Evolutionary conservation across 257 asterid genomes (phyloP).

Genomic region (Lithospermum erythrorhizon): DNA sequence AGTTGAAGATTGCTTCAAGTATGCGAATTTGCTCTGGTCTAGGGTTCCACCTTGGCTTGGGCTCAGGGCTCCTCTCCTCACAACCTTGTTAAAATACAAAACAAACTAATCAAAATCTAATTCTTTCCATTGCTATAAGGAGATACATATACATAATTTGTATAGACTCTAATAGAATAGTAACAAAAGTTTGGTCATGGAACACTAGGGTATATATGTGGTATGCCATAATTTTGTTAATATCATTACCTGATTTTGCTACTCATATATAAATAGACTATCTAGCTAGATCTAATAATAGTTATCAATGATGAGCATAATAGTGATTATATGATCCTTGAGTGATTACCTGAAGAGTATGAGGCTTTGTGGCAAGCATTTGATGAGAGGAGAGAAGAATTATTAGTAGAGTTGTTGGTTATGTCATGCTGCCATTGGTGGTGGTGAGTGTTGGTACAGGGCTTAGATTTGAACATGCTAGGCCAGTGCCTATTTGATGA

Average conservation of each 20-base stretch:
- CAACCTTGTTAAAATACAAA: conserved; percentile 19
- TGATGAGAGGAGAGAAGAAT: conserved; percentile 25
- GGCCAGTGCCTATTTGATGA: conserved; percentile 53
- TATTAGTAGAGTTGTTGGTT: conserved; percentile 9
- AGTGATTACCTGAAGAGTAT: conserved; percentile 21
- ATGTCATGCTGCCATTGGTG: conserved; percentile 68
- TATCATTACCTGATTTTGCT: neutral
- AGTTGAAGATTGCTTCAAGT: conserved; percentile 79
- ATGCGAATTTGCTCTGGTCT: conserved; percentile 86
- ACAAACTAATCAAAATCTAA: neutral
- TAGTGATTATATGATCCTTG: neutral
- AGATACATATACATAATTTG: too few species aligned
- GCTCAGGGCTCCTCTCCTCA: conserved; percentile 83
- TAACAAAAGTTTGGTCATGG: neutral
- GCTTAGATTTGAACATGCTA: conserved; percentile 49
- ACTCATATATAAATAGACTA: neutral
- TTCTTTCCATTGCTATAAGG: too few species aligned
- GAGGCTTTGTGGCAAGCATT: conserved; percentile 17
- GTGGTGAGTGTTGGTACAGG: conserved; percentile 28
- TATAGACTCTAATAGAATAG: too few species aligned
- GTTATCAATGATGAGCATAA: neutral
- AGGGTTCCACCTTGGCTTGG: conserved; percentile 97
- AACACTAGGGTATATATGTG: neutral
- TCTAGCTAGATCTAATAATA: neutral
- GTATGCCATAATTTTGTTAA: neutral